Evolutionary conservation across 495 filamentous ascomycete species (phyloP).

Genomic region (Annulohypoxylon nitens): DNA sequence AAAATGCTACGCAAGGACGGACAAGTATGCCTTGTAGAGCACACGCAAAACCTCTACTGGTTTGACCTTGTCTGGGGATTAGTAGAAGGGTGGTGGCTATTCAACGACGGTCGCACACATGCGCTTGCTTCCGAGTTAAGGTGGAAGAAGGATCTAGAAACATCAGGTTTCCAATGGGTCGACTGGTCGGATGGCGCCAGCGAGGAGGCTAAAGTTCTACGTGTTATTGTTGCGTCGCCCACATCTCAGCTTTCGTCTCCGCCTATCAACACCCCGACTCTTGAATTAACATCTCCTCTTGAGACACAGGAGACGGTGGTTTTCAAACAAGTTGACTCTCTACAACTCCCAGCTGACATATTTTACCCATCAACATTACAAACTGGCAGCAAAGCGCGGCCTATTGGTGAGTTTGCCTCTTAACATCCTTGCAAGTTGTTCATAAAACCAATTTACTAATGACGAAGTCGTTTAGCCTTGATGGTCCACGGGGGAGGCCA

Average conservation of each 20-base stretch:
- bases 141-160: constrained; percentile 57
- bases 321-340: constrained; percentile 48
- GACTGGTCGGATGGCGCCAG: constrained; percentile 61
- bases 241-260: constrained; percentile 1
- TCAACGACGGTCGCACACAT: constrained; percentile 61
- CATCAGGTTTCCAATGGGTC: constrained; percentile 60
- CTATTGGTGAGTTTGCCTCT: constrained; percentile 23
- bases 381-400: constrained; percentile 17
- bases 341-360: constrained; percentile 59
- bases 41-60: constrained; percentile 57
- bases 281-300: not conserved
- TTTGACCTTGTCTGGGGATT: constrained; percentile 65
- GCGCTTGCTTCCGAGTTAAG: constrained; percentile 52
- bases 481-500: constrained; percentile 72
- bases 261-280: not conserved
- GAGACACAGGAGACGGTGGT: constrained; percentile 51
- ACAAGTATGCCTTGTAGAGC: constrained; percentile 59
- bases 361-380: constrained; percentile 55
- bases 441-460: constrained; percentile 7
- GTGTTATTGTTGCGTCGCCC: constrained; percentile 45
- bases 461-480: constrained; percentile 55
- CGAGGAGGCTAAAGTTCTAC: constrained; percentile 49
- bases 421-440: not conserved
- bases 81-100: constrained; percentile 68
- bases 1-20: constrained; percentile 58